Evolutionary conservation across 2,329 filamentous ascomycete genomes (phyloP).

Genomic region (Fusarium globosum): DNA sequence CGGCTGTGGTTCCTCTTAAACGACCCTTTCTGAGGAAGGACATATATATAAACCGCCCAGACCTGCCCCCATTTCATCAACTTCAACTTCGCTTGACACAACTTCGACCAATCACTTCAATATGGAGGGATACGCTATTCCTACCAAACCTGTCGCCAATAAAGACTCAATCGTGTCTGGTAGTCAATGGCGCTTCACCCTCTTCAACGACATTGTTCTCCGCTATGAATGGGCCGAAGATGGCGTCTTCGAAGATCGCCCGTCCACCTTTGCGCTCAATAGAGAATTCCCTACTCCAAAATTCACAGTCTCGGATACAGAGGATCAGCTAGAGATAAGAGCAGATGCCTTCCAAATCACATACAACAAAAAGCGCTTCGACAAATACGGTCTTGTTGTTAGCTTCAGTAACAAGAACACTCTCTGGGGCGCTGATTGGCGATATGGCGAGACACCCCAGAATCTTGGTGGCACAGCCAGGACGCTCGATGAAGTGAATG

Average conservation of each 20-base stretch:
- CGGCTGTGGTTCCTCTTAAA: not conserved
- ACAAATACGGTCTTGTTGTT: conserved; percentile 59
- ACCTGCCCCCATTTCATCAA: not conserved
- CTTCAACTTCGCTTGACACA: not conserved
- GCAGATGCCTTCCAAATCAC: conserved; percentile 65
- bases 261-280: conserved; percentile 70
- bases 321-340: conserved; percentile 63
- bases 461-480: conserved; percentile 62
- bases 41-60: not conserved
- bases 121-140: conserved; percentile 38
- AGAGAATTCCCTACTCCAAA: conserved; percentile 56
- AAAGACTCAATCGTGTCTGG: conserved; percentile 33
- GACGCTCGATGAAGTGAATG: conserved; percentile 66
- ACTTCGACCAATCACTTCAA: not conserved
- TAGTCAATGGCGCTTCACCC: conserved; percentile 66
- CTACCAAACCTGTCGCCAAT: conserved; percentile 33
- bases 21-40: not conserved
- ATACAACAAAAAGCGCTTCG: conserved; percentile 69
- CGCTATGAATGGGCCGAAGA: conserved; percentile 73
- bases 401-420: conserved; percentile 56
- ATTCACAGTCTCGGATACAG: conserved; percentile 60
- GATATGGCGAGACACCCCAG: conserved; percentile 58
- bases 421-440: conserved; percentile 53
- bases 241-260: conserved; percentile 69
- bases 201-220: conserved; percentile 66